Evolutionary conservation across 2,329 filamentous ascomycete genomes (phyloP), one percentile per base, ranked within the genome.

Genomic region (Exophiala spinifera): DNA sequence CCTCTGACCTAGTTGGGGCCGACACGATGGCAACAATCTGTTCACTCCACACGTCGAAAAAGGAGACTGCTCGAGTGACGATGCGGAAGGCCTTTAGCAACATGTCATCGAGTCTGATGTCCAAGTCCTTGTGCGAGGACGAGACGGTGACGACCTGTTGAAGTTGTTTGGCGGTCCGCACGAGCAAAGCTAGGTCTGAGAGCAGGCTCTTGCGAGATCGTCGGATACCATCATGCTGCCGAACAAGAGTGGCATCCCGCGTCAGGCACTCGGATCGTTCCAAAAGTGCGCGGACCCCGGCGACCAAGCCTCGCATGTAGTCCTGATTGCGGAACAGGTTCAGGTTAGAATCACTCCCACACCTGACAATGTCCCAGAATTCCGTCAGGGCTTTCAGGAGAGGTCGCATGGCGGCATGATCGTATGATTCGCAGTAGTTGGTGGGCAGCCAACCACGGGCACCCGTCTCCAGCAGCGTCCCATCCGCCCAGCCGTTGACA

Each of bases 401-500:
- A 60, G 84, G 91, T 51, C 85, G 83, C 79, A 97, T 91, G 60
- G 91, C 85, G 19, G 90, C 83, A 43, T 92, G 90, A 62, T 96
- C 89, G 69, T 96, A 99, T 8, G 89, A 82, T 69, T 96, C 91
- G 76, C 94, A 99, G 70, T 97, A 99, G 72, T 99, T 99, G 7
- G 94, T 99, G 2, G 94, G 94, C 56, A 99, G 77, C 94, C 94
- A 99, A 59, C 94, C 94, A 63, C 94, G 82, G 47, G 88, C 87
- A 21, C 92, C 92, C 2, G 91, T 89, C 20, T 87, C 81, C 57
- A 99, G 75, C 37, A 96, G 77, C 1, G 94, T 99, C 48, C 94
- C 94, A 70, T 99, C 94, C 28, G 94, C 94, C 94, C 94, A 99
- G 63, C 94, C 94, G 74, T 97, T 99, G 57, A 90, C 94, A 72